phyloP scores from a whole-genome alignment of 2,329 filamentous ascomycete genomes.

The Claviceps digitariae region DNA sequence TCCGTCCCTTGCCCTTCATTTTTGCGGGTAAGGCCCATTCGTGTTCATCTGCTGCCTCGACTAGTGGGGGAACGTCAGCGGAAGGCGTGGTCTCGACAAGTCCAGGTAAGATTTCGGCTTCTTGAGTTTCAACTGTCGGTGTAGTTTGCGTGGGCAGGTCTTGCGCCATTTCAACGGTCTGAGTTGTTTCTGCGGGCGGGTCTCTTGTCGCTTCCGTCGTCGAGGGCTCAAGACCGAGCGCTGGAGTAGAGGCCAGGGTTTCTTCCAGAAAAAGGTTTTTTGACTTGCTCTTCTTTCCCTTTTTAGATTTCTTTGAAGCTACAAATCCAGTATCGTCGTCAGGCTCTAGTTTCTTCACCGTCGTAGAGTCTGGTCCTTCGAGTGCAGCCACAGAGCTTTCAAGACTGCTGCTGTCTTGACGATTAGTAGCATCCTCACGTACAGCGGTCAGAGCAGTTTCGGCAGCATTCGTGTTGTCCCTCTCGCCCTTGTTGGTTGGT shows the following conservation, averaged over 20 bases:
- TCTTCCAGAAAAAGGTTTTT: not conserved
- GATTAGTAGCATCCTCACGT: not conserved
- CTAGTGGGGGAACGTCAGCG: not conserved
- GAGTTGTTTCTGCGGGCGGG: not conserved
- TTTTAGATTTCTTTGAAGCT: slow-evolving; percentile 28
- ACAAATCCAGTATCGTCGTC: slow-evolving; percentile 18
- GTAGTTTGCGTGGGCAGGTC: not conserved
- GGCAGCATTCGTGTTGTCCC: slow-evolving; percentile 24
- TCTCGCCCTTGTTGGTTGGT: slow-evolving; percentile 16
- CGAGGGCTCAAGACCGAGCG: not conserved
- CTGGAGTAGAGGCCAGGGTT: not conserved
- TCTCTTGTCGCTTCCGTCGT: not conserved
- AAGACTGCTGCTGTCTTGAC: not conserved
- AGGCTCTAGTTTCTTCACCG: not conserved
- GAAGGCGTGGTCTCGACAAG: not conserved
- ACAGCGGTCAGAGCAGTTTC: slow-evolving; percentile 14
- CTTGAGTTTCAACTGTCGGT: not conserved
- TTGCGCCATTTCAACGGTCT: not conserved
- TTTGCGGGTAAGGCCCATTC: slow-evolving; percentile 2
- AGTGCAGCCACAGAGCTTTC: not conserved
- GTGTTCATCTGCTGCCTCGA: not conserved
- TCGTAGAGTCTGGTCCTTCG: not conserved
- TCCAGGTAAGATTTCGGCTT: not conserved
- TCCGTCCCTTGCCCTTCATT: slow-evolving; percentile 4
- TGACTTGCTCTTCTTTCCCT: slow-evolving; percentile 17